phyloP scores from a whole-genome alignment of 176 grass and related monocot species.

The Eleusine coracana region DNA sequence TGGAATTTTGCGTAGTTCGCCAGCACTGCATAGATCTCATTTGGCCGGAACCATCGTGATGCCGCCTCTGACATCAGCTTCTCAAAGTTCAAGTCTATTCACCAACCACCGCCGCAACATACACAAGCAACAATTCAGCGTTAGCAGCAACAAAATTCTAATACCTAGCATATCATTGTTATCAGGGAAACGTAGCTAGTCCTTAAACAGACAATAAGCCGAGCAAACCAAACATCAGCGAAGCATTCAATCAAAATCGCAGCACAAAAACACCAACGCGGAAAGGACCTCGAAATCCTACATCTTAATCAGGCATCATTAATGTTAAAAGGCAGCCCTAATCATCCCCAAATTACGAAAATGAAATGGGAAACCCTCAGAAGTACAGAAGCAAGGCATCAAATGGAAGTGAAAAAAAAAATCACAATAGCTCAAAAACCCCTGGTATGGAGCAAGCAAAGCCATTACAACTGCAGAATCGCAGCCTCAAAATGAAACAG shows the following conservation, averaged over 20 bases:
- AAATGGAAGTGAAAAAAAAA: not conserved
- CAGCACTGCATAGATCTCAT: slow-evolving; percentile 89
- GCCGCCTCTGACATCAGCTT: slow-evolving; percentile 63
- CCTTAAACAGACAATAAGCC: not conserved
- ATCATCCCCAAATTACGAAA: not conserved
- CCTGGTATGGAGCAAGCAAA: not conserved
- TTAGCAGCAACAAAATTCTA: not conserved
- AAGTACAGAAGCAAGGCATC: not conserved
- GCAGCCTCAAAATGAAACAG: not conserved
- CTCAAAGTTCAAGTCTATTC: slow-evolving; percentile 76
- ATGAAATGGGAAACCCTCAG: not conserved
- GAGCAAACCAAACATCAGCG: not conserved
- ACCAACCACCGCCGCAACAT: slow-evolving; percentile 23
- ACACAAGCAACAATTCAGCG: slow-evolving; percentile 17
- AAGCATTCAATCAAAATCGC: slow-evolving; percentile 9
- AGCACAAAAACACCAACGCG: not conserved
- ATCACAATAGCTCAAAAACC: not conserved
- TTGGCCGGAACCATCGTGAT: slow-evolving; percentile 79
- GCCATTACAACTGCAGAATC: slow-evolving; percentile 19
- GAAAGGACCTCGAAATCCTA: not conserved
- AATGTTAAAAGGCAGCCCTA: not conserved
- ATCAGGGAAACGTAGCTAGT: not conserved
- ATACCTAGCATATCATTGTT: not conserved
- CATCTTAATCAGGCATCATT: not conserved
- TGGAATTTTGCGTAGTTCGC: slow-evolving; percentile 68